Conservation (phyloP, 331 rosid species). For the Malus hybrid region DNA sequence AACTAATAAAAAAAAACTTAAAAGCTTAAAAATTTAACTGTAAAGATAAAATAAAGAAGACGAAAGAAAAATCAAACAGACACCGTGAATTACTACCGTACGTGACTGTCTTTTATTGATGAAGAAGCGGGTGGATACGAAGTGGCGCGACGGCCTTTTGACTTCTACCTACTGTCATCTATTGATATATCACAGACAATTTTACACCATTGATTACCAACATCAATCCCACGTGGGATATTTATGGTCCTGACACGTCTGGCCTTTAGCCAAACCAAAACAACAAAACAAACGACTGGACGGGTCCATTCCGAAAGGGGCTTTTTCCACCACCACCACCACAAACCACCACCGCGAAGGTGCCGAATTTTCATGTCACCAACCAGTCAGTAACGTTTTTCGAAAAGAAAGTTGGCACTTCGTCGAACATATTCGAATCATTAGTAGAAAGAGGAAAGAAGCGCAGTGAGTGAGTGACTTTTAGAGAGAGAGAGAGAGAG, state of each 20-base stretch:
- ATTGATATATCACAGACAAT: not conserved
- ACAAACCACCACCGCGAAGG: too few species aligned
- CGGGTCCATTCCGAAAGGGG: too few species aligned
- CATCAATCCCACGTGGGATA: not conserved
- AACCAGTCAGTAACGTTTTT: too few species aligned
- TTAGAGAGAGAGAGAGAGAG: not conserved
- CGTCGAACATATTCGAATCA: not conserved
- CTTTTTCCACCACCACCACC: too few species aligned
- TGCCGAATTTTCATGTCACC: too few species aligned
- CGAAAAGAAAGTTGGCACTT: not conserved
- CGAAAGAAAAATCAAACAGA: not conserved
- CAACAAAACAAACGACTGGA: too few species aligned
- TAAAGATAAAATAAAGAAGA: too few species aligned
- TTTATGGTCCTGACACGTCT: not conserved
- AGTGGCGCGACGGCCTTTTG: not conserved
- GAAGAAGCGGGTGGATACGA: too few species aligned
- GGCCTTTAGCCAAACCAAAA: not conserved
- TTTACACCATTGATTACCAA: not conserved
- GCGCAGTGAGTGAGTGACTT: not conserved
- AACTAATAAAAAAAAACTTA: too few species aligned
- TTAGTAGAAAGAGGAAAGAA: not conserved
- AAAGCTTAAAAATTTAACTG: too few species aligned
- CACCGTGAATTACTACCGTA: too few species aligned
- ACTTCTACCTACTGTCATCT: not conserved
- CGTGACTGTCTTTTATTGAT: too few species aligned